These are phyloP conservation scores for Amanita molliuscula DNA, from an alignment of 768 basidiomycete genomes.

Conservation along the genomic window DNA sequence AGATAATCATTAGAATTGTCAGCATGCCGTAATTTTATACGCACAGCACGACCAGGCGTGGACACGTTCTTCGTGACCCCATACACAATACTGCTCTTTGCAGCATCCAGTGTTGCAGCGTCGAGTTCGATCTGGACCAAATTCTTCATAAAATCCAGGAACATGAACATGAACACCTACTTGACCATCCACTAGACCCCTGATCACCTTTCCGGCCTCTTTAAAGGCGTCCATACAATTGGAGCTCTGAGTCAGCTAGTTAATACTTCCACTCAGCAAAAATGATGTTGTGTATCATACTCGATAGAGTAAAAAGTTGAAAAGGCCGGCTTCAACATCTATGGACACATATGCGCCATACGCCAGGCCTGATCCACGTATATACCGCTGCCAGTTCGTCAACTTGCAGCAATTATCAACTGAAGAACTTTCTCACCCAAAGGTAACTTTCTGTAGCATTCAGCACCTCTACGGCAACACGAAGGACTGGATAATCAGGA, in stretches of 20 bases:
- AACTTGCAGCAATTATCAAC: background rate
- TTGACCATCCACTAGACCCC: constrained; percentile 71
- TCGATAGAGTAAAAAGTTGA: constrained; percentile 72
- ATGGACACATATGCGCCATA: constrained; percentile 76
- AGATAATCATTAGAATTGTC: constrained; percentile 5
- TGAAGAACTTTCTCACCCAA: constrained; percentile 47
- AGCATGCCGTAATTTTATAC: constrained; percentile 14
- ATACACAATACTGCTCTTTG: constrained; percentile 88
- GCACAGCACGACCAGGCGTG: constrained; percentile 79
- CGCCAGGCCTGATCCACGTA: constrained; percentile 90
- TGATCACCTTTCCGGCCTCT: constrained; percentile 70
- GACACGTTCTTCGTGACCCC: constrained; percentile 72
- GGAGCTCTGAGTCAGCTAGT: constrained; percentile 47
- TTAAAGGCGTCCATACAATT: constrained; percentile 70
- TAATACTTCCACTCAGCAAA: background rate
- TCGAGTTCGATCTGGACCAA: constrained; percentile 62
- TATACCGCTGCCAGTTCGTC: constrained; percentile 49
- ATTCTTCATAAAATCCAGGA: background rate
- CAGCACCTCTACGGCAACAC: constrained; percentile 76
- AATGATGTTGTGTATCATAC: constrained; percentile 20
- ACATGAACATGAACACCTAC: constrained; percentile 31
- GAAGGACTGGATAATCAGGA: constrained; percentile 75
- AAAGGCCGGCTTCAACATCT: constrained; percentile 70
- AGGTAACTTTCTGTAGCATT: constrained; percentile 93
- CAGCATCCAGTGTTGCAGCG: constrained; percentile 74